Conservation (phyloP, 2,329 filamentous ascomycete genomes). For the Alternaria solani region DNA sequence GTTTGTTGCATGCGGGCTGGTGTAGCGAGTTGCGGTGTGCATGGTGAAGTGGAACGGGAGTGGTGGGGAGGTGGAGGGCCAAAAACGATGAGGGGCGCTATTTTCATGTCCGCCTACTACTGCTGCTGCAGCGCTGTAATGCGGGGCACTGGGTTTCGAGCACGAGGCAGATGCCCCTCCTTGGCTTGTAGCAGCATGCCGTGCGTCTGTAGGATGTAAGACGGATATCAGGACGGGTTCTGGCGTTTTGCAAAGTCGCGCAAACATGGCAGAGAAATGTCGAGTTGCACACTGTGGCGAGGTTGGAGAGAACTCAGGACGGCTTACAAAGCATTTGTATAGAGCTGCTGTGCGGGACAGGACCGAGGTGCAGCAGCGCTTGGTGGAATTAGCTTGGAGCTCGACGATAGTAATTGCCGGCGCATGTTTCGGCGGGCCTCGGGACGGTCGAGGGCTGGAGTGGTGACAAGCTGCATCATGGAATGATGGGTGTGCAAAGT, state of each 20-base stretch:
- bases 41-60: constrained; percentile 21
- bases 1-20: constrained; percentile 2
- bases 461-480: constrained; percentile 2
- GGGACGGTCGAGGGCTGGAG: neutral
- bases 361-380: constrained; percentile 7
- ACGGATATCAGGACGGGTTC: neutral
- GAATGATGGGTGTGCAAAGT: neutral
- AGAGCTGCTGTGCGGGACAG: constrained; percentile 1
- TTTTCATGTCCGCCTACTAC: neutral
- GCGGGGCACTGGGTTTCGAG: constrained; percentile 20
- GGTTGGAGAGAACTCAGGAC: neutral
- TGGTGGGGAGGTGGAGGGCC: constrained; percentile 4
- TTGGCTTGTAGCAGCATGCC: neutral
- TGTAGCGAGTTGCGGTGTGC: constrained; percentile 29
- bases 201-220: neutral
- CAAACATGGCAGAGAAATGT: neutral
- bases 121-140: constrained; percentile 11
- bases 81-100: constrained; percentile 11
- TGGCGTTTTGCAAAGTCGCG: neutral
- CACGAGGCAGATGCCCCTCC: constrained; percentile 15
- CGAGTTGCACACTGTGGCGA: neutral
- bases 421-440: constrained; percentile 4
- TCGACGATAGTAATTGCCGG: constrained; percentile 3
- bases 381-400: constrained; percentile 6
- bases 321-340: constrained; percentile 4